These are phyloP conservation scores for Coemansia sp. DNA, from an alignment of 192 early-diverging fungal species.

Conservation along the genomic window DNA sequence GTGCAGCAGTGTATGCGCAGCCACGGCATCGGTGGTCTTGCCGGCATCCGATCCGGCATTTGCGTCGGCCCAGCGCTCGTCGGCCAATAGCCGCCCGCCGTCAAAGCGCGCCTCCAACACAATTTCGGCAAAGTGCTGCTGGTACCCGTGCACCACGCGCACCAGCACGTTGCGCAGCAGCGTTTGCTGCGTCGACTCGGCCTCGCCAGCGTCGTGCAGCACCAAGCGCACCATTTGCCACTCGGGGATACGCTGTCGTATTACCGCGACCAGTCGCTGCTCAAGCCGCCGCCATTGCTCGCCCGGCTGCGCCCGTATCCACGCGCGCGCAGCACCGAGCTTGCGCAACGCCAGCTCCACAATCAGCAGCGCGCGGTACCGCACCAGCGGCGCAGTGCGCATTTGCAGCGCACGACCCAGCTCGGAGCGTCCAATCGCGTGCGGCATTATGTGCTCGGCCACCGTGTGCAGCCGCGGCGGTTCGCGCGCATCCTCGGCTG, in stretches of 20 bases:
- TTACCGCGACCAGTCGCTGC: slow-evolving; percentile 23
- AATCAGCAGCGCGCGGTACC: slow-evolving; percentile 38
- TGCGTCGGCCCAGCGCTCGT: slow-evolving; percentile 11
- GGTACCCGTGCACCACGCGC: slow-evolving; percentile 42
- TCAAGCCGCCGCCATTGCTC: slow-evolving; percentile 23
- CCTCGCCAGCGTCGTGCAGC: slow-evolving; percentile 14
- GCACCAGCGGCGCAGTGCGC: slow-evolving; percentile 20
- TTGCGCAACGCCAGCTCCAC: slow-evolving; percentile 37
- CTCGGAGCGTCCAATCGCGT: slow-evolving; percentile 10
- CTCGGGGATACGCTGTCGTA: slow-evolving; percentile 41
- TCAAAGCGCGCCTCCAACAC: slow-evolving; percentile 37
- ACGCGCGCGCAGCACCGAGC: slow-evolving; percentile 30
- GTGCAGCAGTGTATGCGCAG: slow-evolving; percentile 26
- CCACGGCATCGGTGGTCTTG: slow-evolving; percentile 8
- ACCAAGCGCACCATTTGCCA: slow-evolving; percentile 23
- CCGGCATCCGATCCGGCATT: slow-evolving; percentile 1
- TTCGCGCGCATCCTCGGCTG: neutral
- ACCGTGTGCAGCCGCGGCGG: slow-evolving; percentile 37
- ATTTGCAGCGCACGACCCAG: slow-evolving; percentile 35
- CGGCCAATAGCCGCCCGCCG: slow-evolving; percentile 26
- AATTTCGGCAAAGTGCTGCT: slow-evolving; percentile 33
- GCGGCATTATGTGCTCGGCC: slow-evolving; percentile 40
- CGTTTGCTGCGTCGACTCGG: neutral
- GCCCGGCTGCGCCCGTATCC: neutral
- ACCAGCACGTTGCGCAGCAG: slow-evolving; percentile 28